Evolutionary conservation across 495 filamentous ascomycete species (phyloP).

Genomic region (Neurospora cerealis): DNA sequence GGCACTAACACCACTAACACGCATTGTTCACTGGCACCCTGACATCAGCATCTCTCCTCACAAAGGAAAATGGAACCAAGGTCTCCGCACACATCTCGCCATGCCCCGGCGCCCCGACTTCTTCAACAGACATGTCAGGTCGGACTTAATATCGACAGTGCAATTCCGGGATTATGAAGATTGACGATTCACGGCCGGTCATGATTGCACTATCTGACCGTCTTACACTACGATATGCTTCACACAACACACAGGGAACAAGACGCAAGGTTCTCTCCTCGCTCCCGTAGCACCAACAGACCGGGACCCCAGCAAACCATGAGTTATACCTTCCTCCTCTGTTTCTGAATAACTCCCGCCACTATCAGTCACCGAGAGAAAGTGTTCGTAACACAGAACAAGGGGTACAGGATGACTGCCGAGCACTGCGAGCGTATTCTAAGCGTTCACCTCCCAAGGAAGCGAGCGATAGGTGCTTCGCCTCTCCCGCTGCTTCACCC

Average conservation of each 20-base stretch:
- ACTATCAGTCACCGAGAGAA: not conserved
- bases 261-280: not conserved
- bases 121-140: not conserved
- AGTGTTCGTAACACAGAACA: not conserved
- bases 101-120: not conserved
- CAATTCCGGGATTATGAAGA: not conserved
- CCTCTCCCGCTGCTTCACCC: not conserved
- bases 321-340: not conserved
- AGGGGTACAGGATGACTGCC: not conserved
- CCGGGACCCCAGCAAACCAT: not conserved
- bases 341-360: not conserved
- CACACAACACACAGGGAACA: not conserved
- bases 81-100: not conserved
- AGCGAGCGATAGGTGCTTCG: not conserved
- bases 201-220: not conserved
- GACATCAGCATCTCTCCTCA: not conserved
- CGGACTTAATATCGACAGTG: not conserved
- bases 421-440: not conserved
- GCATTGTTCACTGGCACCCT: not conserved
- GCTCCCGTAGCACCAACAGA: not conserved
- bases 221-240: not conserved
- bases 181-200: not conserved
- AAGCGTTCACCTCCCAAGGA: not conserved
- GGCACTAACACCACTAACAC: not conserved
- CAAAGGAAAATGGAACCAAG: not conserved